Evolutionary conservation across 371 early-diverging fungal species (phyloP).

Genomic region (Aphelidium insulamus): DNA sequence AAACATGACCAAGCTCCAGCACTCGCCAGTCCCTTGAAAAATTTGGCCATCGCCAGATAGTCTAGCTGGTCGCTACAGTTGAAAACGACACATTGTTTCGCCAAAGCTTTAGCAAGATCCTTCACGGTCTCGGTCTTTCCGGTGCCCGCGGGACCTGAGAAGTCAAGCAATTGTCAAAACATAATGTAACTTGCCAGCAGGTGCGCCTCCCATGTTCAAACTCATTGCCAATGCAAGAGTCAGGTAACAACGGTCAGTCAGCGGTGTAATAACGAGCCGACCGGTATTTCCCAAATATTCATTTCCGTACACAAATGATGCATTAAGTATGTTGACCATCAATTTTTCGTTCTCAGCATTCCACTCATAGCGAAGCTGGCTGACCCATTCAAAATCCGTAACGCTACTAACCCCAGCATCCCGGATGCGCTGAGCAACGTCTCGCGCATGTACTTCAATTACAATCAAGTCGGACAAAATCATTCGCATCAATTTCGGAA

Average conservation of each 20-base stretch:
- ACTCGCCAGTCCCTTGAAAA: slow-evolving; percentile 27
- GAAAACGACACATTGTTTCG: slow-evolving; percentile 35
- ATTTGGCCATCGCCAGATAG: slow-evolving; percentile 32
- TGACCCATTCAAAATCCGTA: slow-evolving; percentile 35
- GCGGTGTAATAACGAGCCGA: slow-evolving; percentile 27
- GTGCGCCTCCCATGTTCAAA: slow-evolving; percentile 32
- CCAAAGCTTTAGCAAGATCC: slow-evolving; percentile 29
- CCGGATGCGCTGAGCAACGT: slow-evolving; percentile 22
- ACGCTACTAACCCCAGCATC: slow-evolving; percentile 15
- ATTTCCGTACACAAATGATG: slow-evolving; percentile 25
- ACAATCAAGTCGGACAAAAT: slow-evolving; percentile 26
- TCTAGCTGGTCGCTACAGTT: slow-evolving; percentile 34
- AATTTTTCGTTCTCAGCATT: slow-evolving; percentile 28
- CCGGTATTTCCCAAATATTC: slow-evolving; percentile 33
- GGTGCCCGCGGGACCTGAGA: slow-evolving; percentile 28
- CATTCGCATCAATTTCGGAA: slow-evolving; percentile 17
- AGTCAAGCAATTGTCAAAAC: no score
- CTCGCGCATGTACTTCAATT: slow-evolving; percentile 28
- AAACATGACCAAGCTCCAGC: slow-evolving; percentile 35
- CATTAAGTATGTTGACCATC: slow-evolving; percentile 25
- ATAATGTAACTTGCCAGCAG: no score
- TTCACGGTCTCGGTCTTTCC: slow-evolving; percentile 35
- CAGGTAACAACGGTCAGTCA: slow-evolving; percentile 25
- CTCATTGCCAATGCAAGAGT: slow-evolving; percentile 29
- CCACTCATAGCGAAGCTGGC: slow-evolving; percentile 32